Percentiles rank a stretch among this genome's conserved stretches.
phyloP scores from a whole-genome alignment of 2,329 filamentous ascomycete genomes.

The Aureobasidium sp. region DNA sequence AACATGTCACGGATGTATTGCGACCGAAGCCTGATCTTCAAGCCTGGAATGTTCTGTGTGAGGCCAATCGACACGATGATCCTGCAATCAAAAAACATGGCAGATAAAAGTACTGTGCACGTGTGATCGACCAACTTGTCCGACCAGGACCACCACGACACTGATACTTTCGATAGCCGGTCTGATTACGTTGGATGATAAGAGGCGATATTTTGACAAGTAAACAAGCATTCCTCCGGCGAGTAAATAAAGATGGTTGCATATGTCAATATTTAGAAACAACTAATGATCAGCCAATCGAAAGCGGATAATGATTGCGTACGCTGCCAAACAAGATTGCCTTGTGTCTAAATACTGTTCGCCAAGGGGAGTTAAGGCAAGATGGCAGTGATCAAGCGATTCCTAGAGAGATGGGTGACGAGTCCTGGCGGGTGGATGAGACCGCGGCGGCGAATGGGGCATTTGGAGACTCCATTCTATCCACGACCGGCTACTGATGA shows the following conservation, averaged over 20 bases:
- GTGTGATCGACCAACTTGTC: not conserved
- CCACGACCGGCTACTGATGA: not conserved
- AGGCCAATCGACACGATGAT: not conserved
- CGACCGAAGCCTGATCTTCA: not conserved
- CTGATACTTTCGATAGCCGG: not conserved
- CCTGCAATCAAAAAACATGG: not conserved
- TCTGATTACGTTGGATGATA: not conserved
- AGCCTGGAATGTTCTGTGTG: constrained; percentile 1
- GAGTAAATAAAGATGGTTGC: not conserved
- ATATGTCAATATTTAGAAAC: constrained; percentile 8
- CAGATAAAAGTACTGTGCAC: not conserved
- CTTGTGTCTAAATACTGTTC: not conserved
- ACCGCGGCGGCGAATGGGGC: not conserved
- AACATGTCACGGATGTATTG: not conserved
- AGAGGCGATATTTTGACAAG: not conserved
- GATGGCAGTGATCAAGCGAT: not conserved
- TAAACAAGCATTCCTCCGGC: not conserved
- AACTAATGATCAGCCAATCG: not conserved
- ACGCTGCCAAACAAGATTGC: constrained; percentile 4
- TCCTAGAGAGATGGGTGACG: not conserved
- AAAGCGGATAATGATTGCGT: constrained; percentile 8
- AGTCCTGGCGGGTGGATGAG: not conserved
- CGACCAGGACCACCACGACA: not conserved
- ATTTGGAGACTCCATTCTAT: not conserved
- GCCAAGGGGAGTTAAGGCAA: not conserved